Evolutionary conservation across 768 basidiomycete genomes (phyloP).

Genomic region (Pilatotrama ljubarskyi): DNA sequence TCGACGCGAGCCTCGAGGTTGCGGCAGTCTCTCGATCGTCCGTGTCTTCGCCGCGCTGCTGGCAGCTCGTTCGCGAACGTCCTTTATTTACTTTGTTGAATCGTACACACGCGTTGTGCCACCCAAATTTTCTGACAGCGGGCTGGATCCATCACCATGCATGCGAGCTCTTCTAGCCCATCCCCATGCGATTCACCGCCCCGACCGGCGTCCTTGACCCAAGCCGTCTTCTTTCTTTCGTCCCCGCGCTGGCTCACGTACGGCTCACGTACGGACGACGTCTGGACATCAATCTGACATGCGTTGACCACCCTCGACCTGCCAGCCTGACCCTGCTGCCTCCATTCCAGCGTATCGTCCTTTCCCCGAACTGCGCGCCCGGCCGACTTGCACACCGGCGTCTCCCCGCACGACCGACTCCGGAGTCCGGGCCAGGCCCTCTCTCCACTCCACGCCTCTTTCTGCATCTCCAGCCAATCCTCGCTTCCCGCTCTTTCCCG

Average conservation of each 20-base stretch:
- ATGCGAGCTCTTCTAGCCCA: background rate
- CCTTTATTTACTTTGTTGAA: too few relatives aligned
- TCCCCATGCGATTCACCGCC: background rate
- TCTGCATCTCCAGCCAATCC: constrained; percentile 13
- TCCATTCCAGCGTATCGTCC: background rate
- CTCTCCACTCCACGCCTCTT: background rate
- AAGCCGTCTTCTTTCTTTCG: background rate
- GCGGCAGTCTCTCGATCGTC: too few relatives aligned
- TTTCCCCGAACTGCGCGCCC: background rate
- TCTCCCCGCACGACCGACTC: constrained; percentile 11
- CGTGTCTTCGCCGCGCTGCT: background rate
- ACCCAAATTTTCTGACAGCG: constrained; percentile 9
- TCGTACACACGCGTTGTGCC: background rate
- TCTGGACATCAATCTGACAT: background rate
- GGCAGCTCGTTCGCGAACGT: too few relatives aligned
- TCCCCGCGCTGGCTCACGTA: too few relatives aligned
- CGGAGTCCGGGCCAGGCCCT: background rate
- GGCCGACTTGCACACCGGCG: background rate
- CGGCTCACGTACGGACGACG: background rate
- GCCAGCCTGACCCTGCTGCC: background rate
- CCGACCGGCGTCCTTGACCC: background rate
- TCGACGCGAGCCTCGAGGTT: too few relatives aligned
- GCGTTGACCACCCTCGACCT: background rate
- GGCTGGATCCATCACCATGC: constrained; percentile 1
- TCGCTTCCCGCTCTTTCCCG: background rate